These are phyloP conservation scores for Helichrysum umbraculigerum DNA, from an alignment of 129 eudicot species.

Conservation along the genomic window DNA sequence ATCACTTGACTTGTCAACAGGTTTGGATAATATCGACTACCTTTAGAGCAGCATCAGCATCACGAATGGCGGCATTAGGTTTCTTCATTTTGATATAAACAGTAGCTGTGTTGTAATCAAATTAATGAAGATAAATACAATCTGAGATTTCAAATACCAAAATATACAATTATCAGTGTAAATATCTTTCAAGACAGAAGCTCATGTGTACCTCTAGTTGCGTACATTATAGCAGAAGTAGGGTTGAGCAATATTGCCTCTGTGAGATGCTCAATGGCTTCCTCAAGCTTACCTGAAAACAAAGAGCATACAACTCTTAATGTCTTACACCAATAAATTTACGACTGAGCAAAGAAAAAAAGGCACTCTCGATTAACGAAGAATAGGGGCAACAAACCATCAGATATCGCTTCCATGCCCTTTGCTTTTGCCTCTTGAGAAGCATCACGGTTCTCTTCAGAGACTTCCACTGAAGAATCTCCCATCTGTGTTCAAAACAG, in stretches of 20 bases:
- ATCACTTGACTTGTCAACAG: neutral
- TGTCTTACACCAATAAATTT: neutral
- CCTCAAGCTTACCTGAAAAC: slow-evolving; percentile 71
- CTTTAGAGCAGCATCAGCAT: slow-evolving; percentile 96
- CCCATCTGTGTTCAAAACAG: slow-evolving; percentile 64
- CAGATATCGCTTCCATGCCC: slow-evolving; percentile 90
- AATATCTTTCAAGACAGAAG: slow-evolving; percentile 1
- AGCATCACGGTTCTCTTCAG: slow-evolving; percentile 92
- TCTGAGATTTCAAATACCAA: neutral
- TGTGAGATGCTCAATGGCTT: slow-evolving; percentile 85
- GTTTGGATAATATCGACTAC: slow-evolving; percentile 35
- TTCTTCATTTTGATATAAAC: slow-evolving; percentile 95
- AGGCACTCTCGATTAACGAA: neutral
- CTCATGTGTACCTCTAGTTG: slow-evolving; percentile 67
- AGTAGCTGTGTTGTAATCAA: slow-evolving; percentile 47
- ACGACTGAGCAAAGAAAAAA: neutral
- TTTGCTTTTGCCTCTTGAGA: slow-evolving; percentile 82
- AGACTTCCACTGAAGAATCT: slow-evolving; percentile 79
- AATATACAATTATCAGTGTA: neutral
- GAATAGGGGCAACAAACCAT: slow-evolving; percentile 50
- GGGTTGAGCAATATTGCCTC: slow-evolving; percentile 87
- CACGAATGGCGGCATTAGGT: slow-evolving; percentile 97
- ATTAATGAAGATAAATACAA: neutral
- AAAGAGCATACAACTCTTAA: neutral
- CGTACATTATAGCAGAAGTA: slow-evolving; percentile 92